These are phyloP conservation scores for Colletotrichum abscissum DNA, from an alignment of 2,329 filamentous ascomycete genomes.

Conservation along the genomic window DNA sequence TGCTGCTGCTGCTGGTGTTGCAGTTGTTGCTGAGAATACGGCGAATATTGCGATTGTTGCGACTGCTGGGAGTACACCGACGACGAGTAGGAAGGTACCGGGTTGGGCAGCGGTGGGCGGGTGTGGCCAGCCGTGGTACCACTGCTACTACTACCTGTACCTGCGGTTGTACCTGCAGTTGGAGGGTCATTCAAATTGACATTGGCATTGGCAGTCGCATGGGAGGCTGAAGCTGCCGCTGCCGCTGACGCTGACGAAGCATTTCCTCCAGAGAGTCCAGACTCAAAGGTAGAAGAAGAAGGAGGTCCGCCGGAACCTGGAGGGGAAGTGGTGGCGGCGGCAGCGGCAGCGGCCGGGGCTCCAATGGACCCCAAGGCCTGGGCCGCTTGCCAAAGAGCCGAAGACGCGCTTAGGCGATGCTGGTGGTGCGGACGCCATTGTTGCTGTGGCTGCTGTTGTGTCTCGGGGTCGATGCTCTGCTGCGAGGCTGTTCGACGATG, in stretches of 20 bases:
- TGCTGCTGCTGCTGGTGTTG: not conserved
- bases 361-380: constrained; percentile 32
- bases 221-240: not conserved
- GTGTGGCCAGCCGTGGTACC: constrained; percentile 34
- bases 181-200: not conserved
- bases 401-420: constrained; percentile 31
- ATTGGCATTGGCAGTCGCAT: not conserved
- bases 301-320: not conserved
- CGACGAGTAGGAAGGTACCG: constrained; percentile 4
- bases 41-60: not conserved
- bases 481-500: constrained; percentile 32
- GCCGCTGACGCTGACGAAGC: not conserved
- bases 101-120: constrained; percentile 27
- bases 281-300: not conserved
- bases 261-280: not conserved
- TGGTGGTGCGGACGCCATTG: constrained; percentile 18
- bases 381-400: constrained; percentile 32
- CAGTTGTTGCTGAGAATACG: not conserved
- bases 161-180: constrained; percentile 27
- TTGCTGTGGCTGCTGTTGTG: constrained; percentile 23
- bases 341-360: constrained; percentile 20
- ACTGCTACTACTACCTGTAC: constrained; percentile 31
- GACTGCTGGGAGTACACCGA: not conserved
- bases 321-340: constrained; percentile 26
- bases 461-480: constrained; percentile 27